phyloP scores from a whole-genome alignment of 495 filamentous ascomycete genomes.

The Oleoguttula mirabilis region DNA sequence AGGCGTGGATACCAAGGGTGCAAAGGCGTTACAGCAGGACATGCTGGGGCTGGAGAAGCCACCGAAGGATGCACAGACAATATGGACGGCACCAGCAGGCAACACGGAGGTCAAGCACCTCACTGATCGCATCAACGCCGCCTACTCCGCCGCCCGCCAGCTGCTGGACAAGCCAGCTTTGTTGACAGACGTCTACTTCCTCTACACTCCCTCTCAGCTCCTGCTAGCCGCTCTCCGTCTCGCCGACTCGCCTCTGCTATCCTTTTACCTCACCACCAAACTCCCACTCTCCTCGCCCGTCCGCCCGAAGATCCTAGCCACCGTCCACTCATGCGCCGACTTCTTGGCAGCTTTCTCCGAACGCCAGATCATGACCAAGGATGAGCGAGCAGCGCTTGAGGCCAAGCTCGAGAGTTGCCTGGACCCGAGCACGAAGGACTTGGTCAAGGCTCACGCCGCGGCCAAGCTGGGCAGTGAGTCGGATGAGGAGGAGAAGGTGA shows the following conservation, averaged over 20 bases:
- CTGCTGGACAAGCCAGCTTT: slow-evolving; percentile 67
- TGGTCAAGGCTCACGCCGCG: slow-evolving; percentile 45
- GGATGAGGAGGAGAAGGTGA: slow-evolving; percentile 33
- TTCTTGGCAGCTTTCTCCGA: slow-evolving; percentile 29
- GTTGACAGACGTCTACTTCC: slow-evolving; percentile 87
- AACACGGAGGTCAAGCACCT: slow-evolving; percentile 10
- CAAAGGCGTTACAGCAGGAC: slow-evolving; percentile 30
- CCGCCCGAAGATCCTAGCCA: slow-evolving; percentile 36
- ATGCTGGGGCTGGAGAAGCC: slow-evolving; percentile 25
- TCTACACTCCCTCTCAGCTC: slow-evolving; percentile 90
- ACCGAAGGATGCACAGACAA: slow-evolving; percentile 4
- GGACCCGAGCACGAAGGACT: slow-evolving; percentile 53
- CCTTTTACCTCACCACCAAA: slow-evolving; percentile 63
- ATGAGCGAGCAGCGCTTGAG: slow-evolving; percentile 38
- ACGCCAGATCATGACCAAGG: slow-evolving; percentile 24
- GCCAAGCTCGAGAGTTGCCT: slow-evolving; percentile 58
- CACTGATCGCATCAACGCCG: slow-evolving; percentile 46
- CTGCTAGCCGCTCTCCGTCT: slow-evolving; percentile 69
- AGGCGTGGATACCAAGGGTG: slow-evolving; percentile 26
- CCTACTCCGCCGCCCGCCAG: slow-evolving; percentile 57
- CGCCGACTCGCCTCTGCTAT: slow-evolving; percentile 58
- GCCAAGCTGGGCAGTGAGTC: slow-evolving; percentile 33
- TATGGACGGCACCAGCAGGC: neutral
- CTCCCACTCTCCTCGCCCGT: slow-evolving; percentile 31
- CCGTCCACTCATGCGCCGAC: slow-evolving; percentile 39